These are phyloP conservation scores for Apium graveolens DNA, from an alignment of 129 eudicot genomes.

Conservation along the genomic window DNA sequence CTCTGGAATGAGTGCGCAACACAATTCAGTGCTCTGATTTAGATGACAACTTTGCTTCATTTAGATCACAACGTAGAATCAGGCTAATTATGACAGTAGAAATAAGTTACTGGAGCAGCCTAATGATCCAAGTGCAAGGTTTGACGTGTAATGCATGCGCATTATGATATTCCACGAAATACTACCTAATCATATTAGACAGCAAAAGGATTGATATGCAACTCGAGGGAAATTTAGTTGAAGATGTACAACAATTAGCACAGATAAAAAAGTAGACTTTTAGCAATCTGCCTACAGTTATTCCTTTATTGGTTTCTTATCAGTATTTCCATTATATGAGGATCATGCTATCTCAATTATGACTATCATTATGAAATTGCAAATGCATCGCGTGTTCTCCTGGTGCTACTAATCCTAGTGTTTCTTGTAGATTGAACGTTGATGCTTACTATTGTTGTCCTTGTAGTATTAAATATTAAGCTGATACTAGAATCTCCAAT, in stretches of 20 bases:
- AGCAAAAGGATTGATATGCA: background rate
- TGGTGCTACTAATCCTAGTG: background rate
- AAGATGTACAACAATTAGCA: background rate
- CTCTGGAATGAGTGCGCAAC: background rate
- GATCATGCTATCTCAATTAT: background rate
- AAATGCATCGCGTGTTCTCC: background rate
- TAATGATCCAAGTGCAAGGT: background rate
- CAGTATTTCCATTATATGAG: background rate
- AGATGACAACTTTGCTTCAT: background rate
- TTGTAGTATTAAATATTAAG: background rate
- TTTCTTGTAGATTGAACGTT: background rate
- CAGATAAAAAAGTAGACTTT: background rate
- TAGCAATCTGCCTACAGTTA: background rate
- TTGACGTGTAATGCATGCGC: background rate
- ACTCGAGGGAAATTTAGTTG: background rate
- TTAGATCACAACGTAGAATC: background rate
- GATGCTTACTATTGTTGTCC: background rate
- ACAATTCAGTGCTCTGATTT: background rate
- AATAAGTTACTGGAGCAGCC: background rate
- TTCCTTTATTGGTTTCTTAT: background rate
- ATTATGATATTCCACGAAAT: background rate
- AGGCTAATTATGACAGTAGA: background rate
- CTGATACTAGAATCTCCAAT: background rate
- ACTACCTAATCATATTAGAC: background rate
- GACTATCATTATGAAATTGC: background rate